A percentile compares a stretch with the other conserved stretches of the same genome.
These are phyloP conservation scores for Inonotus hispidus DNA, from an alignment of 1,284 basidiomycete genomes.

Conservation along the genomic window DNA sequence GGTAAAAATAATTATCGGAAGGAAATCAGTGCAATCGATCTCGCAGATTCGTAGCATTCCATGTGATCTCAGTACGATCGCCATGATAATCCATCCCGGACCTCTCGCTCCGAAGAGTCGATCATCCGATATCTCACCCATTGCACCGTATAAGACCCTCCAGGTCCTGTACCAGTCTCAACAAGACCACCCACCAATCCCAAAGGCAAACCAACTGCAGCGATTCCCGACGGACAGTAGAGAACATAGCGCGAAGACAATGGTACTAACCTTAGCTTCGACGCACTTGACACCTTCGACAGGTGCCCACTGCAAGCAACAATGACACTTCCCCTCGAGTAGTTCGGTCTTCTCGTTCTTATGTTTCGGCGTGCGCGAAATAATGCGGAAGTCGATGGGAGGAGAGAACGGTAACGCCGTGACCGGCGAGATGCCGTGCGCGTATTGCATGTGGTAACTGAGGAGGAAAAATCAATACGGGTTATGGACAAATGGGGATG, in stretches of 20 bases:
- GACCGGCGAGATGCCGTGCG: slow-evolving; percentile 62
- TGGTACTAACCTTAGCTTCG: slow-evolving; percentile 53
- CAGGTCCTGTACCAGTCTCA: not conserved
- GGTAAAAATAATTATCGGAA: slow-evolving; percentile 1
- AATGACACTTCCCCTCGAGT: slow-evolving; percentile 70
- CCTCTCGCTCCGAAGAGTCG: not conserved
- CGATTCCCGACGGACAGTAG: not conserved
- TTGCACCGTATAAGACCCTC: not conserved
- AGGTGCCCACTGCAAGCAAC: slow-evolving; percentile 63
- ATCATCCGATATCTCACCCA: not conserved
- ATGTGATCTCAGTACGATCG: not conserved
- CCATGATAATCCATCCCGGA: not conserved
- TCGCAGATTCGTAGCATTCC: not conserved
- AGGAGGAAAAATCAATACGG: not conserved
- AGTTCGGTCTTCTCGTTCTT: slow-evolving; percentile 57
- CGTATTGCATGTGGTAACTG: slow-evolving; percentile 77
- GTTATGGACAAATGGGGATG: not conserved
- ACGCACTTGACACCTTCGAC: slow-evolving; percentile 68
- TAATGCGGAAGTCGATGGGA: slow-evolving; percentile 54
- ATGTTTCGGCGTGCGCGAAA: slow-evolving; percentile 37
- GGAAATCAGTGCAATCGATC: slow-evolving; percentile 1
- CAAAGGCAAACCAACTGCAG: not conserved
- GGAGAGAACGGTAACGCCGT: slow-evolving; percentile 70
- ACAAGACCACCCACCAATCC: not conserved
- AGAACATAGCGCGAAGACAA: not conserved